phyloP scores from a whole-genome alignment of 257 asterid species.

The Ballota nigra region DNA sequence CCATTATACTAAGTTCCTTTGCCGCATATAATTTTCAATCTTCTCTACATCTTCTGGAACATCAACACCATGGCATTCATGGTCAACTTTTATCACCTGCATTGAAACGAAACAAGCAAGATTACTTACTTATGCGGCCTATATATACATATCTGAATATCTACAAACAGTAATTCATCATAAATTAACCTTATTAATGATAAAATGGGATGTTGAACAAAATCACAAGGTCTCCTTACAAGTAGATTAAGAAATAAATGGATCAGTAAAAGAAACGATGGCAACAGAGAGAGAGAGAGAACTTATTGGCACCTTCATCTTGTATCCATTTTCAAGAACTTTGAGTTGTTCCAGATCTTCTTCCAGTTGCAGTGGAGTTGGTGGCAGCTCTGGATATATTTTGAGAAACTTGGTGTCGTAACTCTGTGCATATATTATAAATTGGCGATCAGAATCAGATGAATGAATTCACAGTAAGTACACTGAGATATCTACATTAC shows the following conservation, averaged over 20 bases:
- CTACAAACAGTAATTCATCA: too few relatives aligned
- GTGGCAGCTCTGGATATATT: slow-evolving; percentile 62
- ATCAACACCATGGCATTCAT: slow-evolving; percentile 72
- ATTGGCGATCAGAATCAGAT: not conserved
- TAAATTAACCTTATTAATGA: too few relatives aligned
- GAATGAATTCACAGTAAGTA: not conserved
- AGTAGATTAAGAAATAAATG: not conserved
- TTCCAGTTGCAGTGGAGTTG: slow-evolving; percentile 88
- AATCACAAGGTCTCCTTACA: not conserved
- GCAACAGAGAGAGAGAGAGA: not conserved
- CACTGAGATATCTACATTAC: slow-evolving; percentile 23
- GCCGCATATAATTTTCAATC: slow-evolving; percentile 53
- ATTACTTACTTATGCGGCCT: not conserved
- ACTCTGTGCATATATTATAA: slow-evolving; percentile 50
- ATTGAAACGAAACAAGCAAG: not conserved
- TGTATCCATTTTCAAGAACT: slow-evolving; percentile 94
- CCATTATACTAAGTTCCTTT: slow-evolving; percentile 36
- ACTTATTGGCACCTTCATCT: slow-evolving; percentile 65
- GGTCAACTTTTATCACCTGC: slow-evolving; percentile 71
- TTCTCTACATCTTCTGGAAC: slow-evolving; percentile 61
- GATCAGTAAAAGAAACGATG: slow-evolving; percentile 3
- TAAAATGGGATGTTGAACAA: too few relatives aligned
- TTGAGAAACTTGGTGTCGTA: slow-evolving; percentile 76
- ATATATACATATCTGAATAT: not conserved
- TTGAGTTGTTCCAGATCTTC: slow-evolving; percentile 96